Base-by-base conservation (phyloP, 1,139 yeast species). In the Suhomyces terraborum region DNA sequence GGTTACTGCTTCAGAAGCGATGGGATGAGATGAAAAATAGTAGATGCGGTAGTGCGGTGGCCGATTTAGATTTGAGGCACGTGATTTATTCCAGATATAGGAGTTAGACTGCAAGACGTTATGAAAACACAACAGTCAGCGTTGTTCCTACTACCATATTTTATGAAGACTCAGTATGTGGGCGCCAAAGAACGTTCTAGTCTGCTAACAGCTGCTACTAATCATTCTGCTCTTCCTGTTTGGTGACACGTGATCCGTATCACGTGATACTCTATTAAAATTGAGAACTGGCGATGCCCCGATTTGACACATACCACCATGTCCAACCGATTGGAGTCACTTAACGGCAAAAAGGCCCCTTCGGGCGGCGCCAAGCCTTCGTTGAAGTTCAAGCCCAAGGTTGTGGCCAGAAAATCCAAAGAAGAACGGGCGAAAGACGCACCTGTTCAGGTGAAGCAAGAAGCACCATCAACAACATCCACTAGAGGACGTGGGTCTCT, bases 371-470 rank as follows among this genome's bases (percentile, higher is more conserved):
- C 66, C n/a, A 80, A 77, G 53, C 79, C 80, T 16, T 70, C 73
- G 21, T 69, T 78, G 39, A 82, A 84, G 61, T 88, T 88, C 62
- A 79, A 82, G 56, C 96, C 96, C 1, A 88, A 88, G 59, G 83
- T 73, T 1, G 95, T 88, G 30, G 88, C 87, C 1, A 72, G 97
- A 62, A 80, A 88, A 58, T 68, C 88, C 16, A 84, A 87, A 52
- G 93, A 86, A 54, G 96, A 88, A 55, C 70, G 96, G 58, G 94
- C 81, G 21, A 81, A 84, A 32, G 79, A 80, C 28, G 89, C 89
- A 0, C 88, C 89, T 1, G 59, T 52, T 7, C 71, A 73, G 46
- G 66, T 77, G 37, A 76, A 79, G 45, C 62, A 65, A 14, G 73
- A 68, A 45, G 47, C 55, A 1, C 41, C 42, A 4, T 16, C 43